A percentile compares a stretch with the other conserved stretches of the same genome.
These are phyloP conservation scores for Celoporthe dispersa DNA, from an alignment of 2,329 filamentous ascomycete genomes.

Conservation along the genomic window DNA sequence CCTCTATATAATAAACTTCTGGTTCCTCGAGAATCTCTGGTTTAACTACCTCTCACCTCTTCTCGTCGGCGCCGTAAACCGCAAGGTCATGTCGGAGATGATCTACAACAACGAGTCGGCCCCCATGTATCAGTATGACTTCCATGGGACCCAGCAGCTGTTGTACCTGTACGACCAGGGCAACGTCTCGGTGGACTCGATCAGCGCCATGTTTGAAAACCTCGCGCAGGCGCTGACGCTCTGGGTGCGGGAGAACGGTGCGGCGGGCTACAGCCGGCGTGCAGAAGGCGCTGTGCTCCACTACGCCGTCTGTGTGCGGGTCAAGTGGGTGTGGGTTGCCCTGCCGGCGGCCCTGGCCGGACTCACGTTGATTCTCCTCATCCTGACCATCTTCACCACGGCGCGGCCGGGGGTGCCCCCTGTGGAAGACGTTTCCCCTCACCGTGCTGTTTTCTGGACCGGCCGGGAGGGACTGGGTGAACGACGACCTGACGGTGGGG, in stretches of 20 bases:
- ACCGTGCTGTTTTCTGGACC: slow-evolving; percentile 11
- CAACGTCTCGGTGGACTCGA: not conserved
- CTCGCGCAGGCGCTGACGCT: slow-evolving; percentile 14
- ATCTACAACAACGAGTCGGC: not conserved
- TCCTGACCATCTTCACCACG: slow-evolving; percentile 5
- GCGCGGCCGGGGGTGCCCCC: not conserved
- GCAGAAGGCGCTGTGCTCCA: slow-evolving; percentile 6
- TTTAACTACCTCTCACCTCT: not conserved
- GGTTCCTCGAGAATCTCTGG: not conserved
- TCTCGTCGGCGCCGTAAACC: not conserved
- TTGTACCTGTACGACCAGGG: not conserved
- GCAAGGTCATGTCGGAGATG: too few relatives aligned
- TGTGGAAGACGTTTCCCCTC: slow-evolving; percentile 19
- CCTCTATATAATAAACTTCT: not conserved
- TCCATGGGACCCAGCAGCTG: slow-evolving; percentile 1
- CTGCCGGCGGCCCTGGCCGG: slow-evolving; percentile 8
- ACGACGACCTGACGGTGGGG: not conserved
- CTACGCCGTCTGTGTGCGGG: slow-evolving; percentile 16
- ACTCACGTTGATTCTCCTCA: slow-evolving; percentile 4
- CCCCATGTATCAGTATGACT: not conserved
- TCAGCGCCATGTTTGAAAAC: slow-evolving; percentile 4
- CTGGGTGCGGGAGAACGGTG: slow-evolving; percentile 4
- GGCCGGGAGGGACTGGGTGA: slow-evolving; percentile 11
- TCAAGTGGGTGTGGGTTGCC: slow-evolving; percentile 17
- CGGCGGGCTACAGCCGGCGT: not conserved